These are phyloP conservation scores for Solanum gracilifrons DNA, from an alignment of 257 asterid genomes.

Conservation along the genomic window DNA sequence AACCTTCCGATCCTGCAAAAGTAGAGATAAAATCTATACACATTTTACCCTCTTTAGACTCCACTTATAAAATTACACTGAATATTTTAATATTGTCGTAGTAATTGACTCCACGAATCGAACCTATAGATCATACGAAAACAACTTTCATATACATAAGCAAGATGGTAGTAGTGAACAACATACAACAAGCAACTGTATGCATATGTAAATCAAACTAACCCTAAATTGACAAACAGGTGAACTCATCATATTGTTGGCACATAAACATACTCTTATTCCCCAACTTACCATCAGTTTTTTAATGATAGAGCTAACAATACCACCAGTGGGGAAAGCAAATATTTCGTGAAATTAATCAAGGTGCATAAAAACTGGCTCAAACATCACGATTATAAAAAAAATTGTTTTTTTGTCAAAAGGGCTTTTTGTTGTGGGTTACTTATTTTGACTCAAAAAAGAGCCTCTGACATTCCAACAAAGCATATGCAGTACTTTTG, in stretches of 20 bases:
- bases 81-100: background rate
- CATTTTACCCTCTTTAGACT: no score
- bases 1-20: accelerated
- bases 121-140: background rate
- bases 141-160: background rate
- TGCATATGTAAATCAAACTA: background rate
- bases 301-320: background rate
- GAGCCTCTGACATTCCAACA: background rate
- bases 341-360: no score
- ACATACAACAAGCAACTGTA: background rate
- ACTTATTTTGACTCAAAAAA: background rate
- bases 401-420: background rate
- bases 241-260: no score
- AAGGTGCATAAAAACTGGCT: no score
- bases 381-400: no score
- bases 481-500: background rate
- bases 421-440: background rate
- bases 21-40: no score
- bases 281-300: background rate
- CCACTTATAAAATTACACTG: no score
- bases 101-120: background rate
- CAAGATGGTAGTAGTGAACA: background rate
- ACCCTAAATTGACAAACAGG: no score
- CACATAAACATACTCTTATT: background rate
- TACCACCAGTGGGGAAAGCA: no score